Percentiles rank a stretch among this genome's conserved stretches.
Evolutionary conservation across 768 basidiomycete species (phyloP).

Genomic region (Psilocybe subaeruginosa): DNA sequence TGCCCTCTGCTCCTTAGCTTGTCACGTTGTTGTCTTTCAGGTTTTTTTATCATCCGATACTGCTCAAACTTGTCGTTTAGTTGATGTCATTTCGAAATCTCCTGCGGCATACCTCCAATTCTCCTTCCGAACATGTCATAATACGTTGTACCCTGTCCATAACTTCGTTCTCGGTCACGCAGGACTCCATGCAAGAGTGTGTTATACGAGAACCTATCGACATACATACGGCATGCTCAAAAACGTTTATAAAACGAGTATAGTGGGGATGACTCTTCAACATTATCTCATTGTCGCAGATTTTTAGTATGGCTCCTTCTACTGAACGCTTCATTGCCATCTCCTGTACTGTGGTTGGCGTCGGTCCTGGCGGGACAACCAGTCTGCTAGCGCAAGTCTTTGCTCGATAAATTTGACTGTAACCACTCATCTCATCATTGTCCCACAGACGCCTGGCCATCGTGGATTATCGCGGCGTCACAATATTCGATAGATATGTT

Average conservation of each 20-base stretch:
- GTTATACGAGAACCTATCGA: conserved; percentile 13
- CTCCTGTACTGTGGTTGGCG: conserved; percentile 73
- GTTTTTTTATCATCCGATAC: conserved; percentile 18
- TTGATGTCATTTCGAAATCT: conserved; percentile 21
- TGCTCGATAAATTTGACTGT: conserved; percentile 1
- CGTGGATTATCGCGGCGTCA: conserved; percentile 59
- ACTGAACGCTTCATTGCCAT: conserved; percentile 57
- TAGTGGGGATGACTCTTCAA: conserved; percentile 5
- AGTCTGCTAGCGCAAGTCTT: conserved; percentile 77
- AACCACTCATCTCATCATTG: not conserved
- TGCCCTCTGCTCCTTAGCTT: conserved; percentile 10
- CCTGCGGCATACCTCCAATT: conserved; percentile 14
- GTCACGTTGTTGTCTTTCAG: conserved; percentile 18
- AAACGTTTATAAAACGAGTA: conserved; percentile 25
- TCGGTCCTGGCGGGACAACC: conserved; percentile 80
- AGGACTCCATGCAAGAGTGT: conserved; percentile 17
- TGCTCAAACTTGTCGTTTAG: conserved; percentile 23
- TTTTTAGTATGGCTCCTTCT: conserved; percentile 36
- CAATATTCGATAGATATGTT: conserved; percentile 67
- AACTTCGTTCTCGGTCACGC: conserved; percentile 23
- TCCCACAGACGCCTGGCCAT: conserved; percentile 47
- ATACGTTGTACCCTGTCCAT: conserved; percentile 17
- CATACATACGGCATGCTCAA: conserved; percentile 19
- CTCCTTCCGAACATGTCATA: conserved; percentile 20
- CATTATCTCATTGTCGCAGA: conserved; percentile 19